Evolutionary conservation across 805 yeast species (phyloP), one percentile per base, ranked within the genome.

Genomic region (Lipomyces yamadae): DNA sequence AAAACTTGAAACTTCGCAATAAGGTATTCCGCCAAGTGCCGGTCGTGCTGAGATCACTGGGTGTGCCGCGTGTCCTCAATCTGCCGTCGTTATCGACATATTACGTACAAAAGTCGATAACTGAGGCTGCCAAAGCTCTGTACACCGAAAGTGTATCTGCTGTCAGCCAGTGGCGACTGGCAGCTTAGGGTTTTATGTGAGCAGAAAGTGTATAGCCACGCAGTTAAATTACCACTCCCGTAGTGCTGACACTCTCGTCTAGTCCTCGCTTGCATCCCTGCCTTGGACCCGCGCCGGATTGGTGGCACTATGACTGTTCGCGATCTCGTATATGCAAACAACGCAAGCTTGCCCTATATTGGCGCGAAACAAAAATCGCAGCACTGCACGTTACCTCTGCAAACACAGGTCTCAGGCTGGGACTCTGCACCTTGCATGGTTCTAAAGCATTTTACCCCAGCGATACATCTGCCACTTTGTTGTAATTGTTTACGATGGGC

Each of bases 231-330:
- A 37, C 42, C 42, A 37, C 42, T 37, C 42, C 42, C 42, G 42
- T 37, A 37, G 42, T 37, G 42, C 42, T 37, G 42, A 37, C 42
- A 37, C 42, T 37, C 42, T 37, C 42, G 42, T 37, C 42, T 37
- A 37, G 42, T 37, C 42, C 42, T 37, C 42, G 42, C 42, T 37
- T 37, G 42, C 42, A 37, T 37, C 42, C 42, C 42, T 37, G 42
- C 42, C 42, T 37, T 37, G 42, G 42, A 37, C 42, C 42, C 42
- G 42, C 42, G 42, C 42, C 42, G 42, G 42, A 37, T 37, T 37
- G 42, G 42, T 37, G 42, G 42, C 42, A 37, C 42, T 37, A 37
- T 37, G 42, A 37, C 42, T 37, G 42, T 37, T 37, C 42, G 42
- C 42, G 42, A 37, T 37, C 42, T 37, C 42, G 42, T 37, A 37